Percentiles rank a stretch among this genome's conserved stretches.
These are phyloP conservation scores for Cadophora gregata DNA, from an alignment of 2,329 filamentous ascomycete species.

Conservation along the genomic window DNA sequence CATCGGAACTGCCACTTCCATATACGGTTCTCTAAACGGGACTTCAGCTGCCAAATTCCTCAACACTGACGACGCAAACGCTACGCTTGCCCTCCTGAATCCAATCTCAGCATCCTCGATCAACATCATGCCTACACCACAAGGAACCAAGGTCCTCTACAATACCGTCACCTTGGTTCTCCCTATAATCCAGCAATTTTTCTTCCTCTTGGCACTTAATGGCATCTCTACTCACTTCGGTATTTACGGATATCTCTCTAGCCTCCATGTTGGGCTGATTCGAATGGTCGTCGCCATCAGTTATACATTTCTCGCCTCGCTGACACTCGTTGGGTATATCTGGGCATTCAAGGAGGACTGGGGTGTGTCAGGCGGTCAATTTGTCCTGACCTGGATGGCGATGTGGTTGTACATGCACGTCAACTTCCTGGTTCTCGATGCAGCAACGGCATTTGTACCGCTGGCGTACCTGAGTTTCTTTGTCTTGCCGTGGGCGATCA, in stretches of 20 bases:
- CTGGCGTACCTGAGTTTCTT: slow-evolving; percentile 50
- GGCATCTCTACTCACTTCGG: slow-evolving; percentile 35
- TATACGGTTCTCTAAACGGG: slow-evolving; percentile 39
- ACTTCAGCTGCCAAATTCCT: slow-evolving; percentile 30
- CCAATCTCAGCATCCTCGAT: slow-evolving; percentile 42
- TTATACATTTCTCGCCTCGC: slow-evolving; percentile 26
- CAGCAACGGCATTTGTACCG: slow-evolving; percentile 43
- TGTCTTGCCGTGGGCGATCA: neutral
- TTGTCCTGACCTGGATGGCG: slow-evolving; percentile 63
- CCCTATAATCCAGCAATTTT: slow-evolving; percentile 41
- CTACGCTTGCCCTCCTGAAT: slow-evolving; percentile 42
- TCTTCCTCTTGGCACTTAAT: slow-evolving; percentile 36
- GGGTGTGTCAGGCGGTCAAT: slow-evolving; percentile 36
- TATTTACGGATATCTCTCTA: slow-evolving; percentile 25
- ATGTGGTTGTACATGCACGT: slow-evolving; percentile 63
- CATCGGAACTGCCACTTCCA: slow-evolving; percentile 34
- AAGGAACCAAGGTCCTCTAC: slow-evolving; percentile 43
- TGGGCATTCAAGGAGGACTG: slow-evolving; percentile 53
- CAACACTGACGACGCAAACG: slow-evolving; percentile 36
- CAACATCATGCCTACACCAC: slow-evolving; percentile 44
- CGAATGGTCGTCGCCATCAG: slow-evolving; percentile 43
- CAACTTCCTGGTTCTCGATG: slow-evolving; percentile 51
- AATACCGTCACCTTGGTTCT: slow-evolving; percentile 49
- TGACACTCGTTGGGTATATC: slow-evolving; percentile 48
- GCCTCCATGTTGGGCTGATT: slow-evolving; percentile 31